Evolutionary conservation across 2,329 filamentous ascomycete genomes (phyloP).

Genomic region (Botrytis pseudocinerea): DNA sequence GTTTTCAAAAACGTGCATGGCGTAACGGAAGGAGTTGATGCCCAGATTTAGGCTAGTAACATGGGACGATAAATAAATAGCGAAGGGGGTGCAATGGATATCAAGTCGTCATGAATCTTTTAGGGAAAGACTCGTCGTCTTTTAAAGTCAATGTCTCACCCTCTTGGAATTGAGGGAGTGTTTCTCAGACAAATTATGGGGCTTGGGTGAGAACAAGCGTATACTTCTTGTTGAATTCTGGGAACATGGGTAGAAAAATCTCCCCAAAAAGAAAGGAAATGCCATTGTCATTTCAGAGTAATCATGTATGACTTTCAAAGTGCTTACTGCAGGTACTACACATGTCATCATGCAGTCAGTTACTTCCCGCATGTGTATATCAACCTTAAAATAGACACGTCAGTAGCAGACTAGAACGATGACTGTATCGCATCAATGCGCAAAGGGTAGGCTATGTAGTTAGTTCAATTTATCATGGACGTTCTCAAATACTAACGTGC

Average conservation of each 20-base stretch:
- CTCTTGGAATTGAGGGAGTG: neutral
- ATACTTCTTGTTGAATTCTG: neutral
- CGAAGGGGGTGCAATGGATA: neutral
- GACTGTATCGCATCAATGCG: neutral
- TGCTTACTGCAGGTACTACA: conserved; percentile 16
- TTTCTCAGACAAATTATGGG: neutral
- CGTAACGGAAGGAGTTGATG: neutral
- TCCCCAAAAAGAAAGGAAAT: neutral
- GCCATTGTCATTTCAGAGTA: neutral
- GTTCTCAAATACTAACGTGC: neutral
- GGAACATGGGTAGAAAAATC: neutral
- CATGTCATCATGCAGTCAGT: conserved; percentile 5
- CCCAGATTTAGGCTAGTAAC: neutral
- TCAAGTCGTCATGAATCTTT: neutral
- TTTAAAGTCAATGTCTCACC: neutral
- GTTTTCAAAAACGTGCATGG: neutral
- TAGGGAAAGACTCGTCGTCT: neutral
- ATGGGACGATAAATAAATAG: neutral
- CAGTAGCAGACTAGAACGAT: neutral
- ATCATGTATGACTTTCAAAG: neutral
- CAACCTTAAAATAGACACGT: neutral
- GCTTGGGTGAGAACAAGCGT: neutral
- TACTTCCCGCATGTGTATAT: neutral
- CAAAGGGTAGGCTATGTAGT: neutral
- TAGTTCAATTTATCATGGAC: neutral